Evolutionary conservation across 2,329 filamentous ascomycete genomes (phyloP), one percentile per base, ranked within the genome.

Genomic region (Sphaceloma murrayae): DNA sequence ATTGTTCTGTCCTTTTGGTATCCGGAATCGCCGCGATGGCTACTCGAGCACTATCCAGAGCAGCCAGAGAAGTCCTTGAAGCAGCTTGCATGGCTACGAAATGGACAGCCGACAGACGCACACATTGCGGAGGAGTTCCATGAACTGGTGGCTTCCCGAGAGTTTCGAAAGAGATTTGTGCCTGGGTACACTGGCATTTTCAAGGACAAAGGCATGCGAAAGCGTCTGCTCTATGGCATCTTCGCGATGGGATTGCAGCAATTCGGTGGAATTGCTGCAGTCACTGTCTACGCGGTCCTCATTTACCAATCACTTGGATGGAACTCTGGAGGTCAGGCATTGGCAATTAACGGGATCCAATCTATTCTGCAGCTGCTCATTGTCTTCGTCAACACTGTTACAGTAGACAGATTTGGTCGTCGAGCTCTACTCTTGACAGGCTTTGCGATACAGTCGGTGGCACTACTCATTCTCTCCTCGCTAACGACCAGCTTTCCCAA

Each of bases 301-400:
- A 65, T 65, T 43, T 65, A 64, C 45, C 45, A 64, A 45, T 61
- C 57, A 18, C 57, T 65, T 3, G 62, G 62, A 34, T 65, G 61
- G 61, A 50, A 62, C 40, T 32, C 51, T 18, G 61, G 61, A 19
- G 55, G 54, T 7, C 62, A 64, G 33, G 61, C 59, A 6, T 52
- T 63, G 13, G 55, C 59, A 6, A 62, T 63, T 52, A 65, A 65
- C 44, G 61, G 60, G 18, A 61, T 63, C 32, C 62, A 65, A 47
- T 52, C 61, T 8, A 57, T 60, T 5, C 52, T 64, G 9, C 62
- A 65, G 44, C 55, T 64, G 3, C 54, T 64, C 33, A 62, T 64
- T 29, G 61, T 64, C 3, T 48, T 64, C 10, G 61, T 65, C 34
- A 64, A 65, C 47, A 65, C 62, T 5, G 63, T 64, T 48, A 63